A percentile compares a stretch with the other conserved stretches of the same genome.
Evolutionary conservation across 2,329 filamentous ascomycete genomes (phyloP).

Genomic region (Claviceps digitariae): DNA sequence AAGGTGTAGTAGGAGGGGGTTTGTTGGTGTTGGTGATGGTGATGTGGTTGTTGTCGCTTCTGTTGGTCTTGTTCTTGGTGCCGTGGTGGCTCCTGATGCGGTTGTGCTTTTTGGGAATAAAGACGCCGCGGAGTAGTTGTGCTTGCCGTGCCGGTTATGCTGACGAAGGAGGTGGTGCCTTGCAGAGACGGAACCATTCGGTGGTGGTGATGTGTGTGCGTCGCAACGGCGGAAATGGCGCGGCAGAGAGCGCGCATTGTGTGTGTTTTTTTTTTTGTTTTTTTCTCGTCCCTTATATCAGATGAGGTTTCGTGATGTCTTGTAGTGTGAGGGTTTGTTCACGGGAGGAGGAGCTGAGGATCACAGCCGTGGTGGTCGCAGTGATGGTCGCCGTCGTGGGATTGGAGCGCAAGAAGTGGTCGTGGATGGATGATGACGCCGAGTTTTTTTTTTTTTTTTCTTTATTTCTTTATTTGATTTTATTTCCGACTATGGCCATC

Average conservation of each 20-base stretch:
- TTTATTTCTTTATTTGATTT: too few relatives aligned
- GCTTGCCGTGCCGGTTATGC: not conserved
- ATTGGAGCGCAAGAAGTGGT: too few relatives aligned
- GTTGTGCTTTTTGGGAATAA: not conserved
- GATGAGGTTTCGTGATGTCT: too few relatives aligned
- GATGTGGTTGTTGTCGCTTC: not conserved
- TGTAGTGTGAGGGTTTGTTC: too few relatives aligned
- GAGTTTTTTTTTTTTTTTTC: too few relatives aligned
- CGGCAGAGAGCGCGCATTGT: not conserved
- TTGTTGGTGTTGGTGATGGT: not conserved
- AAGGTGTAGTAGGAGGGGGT: slow-evolving; percentile 82
- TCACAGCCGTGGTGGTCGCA: too few relatives aligned
- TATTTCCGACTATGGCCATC: too few relatives aligned
- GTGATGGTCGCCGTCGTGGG: too few relatives aligned
- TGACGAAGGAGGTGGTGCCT: not conserved
- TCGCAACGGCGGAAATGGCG: not conserved
- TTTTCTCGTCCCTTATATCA: too few relatives aligned
- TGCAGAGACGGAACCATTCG: not conserved
- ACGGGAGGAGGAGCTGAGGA: too few relatives aligned
- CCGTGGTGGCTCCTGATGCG: not conserved
- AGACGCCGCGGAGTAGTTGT: not conserved
- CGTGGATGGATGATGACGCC: too few relatives aligned
- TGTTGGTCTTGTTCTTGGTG: not conserved
- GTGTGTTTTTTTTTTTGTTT: not conserved
- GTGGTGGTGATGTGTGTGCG: not conserved